Evolutionary conservation across 805 yeast genomes (phyloP), one percentile per base, ranked within the genome.

Genomic region (Cyberlindnera petersonii): DNA sequence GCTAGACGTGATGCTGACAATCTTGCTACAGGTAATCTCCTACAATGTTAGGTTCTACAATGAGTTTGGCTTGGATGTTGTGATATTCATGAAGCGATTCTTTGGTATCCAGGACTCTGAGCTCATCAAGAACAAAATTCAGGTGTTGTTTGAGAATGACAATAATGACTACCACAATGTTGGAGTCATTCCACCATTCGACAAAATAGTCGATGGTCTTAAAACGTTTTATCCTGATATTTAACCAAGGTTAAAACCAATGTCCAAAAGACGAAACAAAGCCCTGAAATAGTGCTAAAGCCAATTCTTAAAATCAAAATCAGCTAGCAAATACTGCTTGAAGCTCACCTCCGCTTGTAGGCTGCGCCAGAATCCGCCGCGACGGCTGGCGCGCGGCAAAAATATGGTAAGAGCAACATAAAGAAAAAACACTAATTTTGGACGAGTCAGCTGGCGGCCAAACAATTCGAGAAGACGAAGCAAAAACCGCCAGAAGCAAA

Each of bases 1-100:
- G 17, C 39, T 58, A 37, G 76, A 72, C 32, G 58, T 60, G 23
- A 49, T 74, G 9, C 48, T 75, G 11, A 65, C 64, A 21, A 42
- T 71, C 4, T 51, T 78, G 24, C 63, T 75, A 43, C 72, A 72
- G 46, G 60, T 74, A 22, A 63, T 79, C 17, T 72, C 85, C 40
- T 84, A 83, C 73, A 72, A 78, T 43, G 60, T 73, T 26, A 65
- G 89, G 31, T 84, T 81, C 72, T 82, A 82, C 52, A 79, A 74
- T 48, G 77, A 69, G 43, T 73, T 64, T 64, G 77, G 55, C 50
- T 53, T 61, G 24, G 64, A 57, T 35, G 70, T 70, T 40, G 56
- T 65, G 8, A 62, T 69, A 15, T 68, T 75, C 5, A 50, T 82
- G 35, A 58, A 62, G 37, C 68, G 70, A 42, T 50, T 72, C 16